Conservation (phyloP, 2,329 filamentous ascomycete species). For the Ophiostoma populinum region DNA sequence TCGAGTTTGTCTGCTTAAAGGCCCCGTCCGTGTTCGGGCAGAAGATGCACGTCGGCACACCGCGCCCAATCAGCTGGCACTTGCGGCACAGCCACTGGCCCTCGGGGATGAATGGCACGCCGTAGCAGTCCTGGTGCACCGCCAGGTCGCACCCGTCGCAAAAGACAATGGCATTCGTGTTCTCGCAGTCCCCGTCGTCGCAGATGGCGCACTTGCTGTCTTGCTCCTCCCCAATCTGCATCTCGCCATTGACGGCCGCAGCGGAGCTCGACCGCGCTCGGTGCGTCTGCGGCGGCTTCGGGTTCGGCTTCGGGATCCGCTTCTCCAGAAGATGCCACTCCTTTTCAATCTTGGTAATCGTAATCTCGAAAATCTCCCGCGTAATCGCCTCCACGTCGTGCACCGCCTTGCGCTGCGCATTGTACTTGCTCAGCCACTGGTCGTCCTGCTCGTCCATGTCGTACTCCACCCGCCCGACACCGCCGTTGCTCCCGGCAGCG, state of each 20-base stretch:
- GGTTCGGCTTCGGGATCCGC: constrained; percentile 90
- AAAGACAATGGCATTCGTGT: constrained; percentile 97
- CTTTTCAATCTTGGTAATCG: constrained; percentile 97
- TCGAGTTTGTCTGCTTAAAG: constrained; percentile 93
- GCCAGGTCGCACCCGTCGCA: constrained; percentile 96
- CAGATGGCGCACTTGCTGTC: constrained; percentile 97
- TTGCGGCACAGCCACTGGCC: constrained; percentile 97
- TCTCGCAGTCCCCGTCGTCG: constrained; percentile 98
- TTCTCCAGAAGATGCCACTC: constrained; percentile 96
- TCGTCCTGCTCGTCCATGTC: constrained; percentile 99
- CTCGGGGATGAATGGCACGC: constrained; percentile 95
- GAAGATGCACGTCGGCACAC: constrained; percentile 90
- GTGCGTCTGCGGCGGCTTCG: constrained; percentile 89
- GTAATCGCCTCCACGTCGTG: constrained; percentile 69
- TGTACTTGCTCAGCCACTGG: constrained; percentile 81
- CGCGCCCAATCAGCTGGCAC: constrained; percentile 86
- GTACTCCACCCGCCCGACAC: constrained; percentile 78
- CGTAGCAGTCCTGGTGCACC: constrained; percentile 97
- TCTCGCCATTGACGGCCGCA: constrained; percentile 87
- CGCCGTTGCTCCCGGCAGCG: constrained; percentile 16
- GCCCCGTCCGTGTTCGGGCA: constrained; percentile 95
- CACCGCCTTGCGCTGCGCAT: constrained; percentile 54
- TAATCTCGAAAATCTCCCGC: constrained; percentile 89
- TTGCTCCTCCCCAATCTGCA: constrained; percentile 70
- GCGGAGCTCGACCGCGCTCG: constrained; percentile 84